These are phyloP conservation scores for Acacia acuminata DNA, from an alignment of 306 rosid genomes.

Conservation along the genomic window DNA sequence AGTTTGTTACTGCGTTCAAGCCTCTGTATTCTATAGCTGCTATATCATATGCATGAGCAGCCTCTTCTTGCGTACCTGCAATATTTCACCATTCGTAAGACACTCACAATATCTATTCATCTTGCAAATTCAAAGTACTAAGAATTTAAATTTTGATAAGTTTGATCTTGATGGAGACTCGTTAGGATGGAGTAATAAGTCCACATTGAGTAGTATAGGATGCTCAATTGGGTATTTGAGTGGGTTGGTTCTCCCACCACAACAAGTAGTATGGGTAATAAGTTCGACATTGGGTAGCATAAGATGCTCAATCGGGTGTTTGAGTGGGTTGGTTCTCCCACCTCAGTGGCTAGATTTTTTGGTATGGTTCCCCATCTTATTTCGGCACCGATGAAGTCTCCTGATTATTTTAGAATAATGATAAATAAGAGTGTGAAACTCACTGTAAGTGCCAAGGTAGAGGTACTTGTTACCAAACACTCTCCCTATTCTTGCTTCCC, in stretches of 20 bases:
- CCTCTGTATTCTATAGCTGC: slow-evolving; percentile 97
- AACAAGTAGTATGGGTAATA: too few species aligned
- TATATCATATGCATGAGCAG: slow-evolving; percentile 86
- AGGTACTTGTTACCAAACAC: slow-evolving; percentile 96
- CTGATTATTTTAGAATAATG: background rate
- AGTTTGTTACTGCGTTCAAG: slow-evolving; percentile 84
- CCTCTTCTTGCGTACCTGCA: slow-evolving; percentile 94
- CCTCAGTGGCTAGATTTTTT: too few species aligned
- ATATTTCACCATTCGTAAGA: slow-evolving; percentile 18
- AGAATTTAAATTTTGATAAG: background rate
- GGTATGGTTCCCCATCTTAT: too few species aligned
- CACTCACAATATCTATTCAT: background rate
- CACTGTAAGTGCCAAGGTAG: slow-evolving; percentile 89
- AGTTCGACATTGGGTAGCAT: too few species aligned
- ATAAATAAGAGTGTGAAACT: slow-evolving; percentile 31
- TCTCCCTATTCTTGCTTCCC: slow-evolving; percentile 97
- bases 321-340: too few species aligned
- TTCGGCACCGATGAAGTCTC: background rate
- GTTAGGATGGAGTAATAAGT: too few species aligned
- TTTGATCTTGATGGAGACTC: background rate
- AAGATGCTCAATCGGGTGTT: too few species aligned
- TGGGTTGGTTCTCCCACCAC: too few species aligned
- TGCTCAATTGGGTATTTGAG: too few species aligned
- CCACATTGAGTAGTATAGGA: too few species aligned
- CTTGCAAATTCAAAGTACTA: background rate